Evolutionary conservation across 257 asterid genomes (phyloP).

Genomic region (Ilex aquifolium): DNA sequence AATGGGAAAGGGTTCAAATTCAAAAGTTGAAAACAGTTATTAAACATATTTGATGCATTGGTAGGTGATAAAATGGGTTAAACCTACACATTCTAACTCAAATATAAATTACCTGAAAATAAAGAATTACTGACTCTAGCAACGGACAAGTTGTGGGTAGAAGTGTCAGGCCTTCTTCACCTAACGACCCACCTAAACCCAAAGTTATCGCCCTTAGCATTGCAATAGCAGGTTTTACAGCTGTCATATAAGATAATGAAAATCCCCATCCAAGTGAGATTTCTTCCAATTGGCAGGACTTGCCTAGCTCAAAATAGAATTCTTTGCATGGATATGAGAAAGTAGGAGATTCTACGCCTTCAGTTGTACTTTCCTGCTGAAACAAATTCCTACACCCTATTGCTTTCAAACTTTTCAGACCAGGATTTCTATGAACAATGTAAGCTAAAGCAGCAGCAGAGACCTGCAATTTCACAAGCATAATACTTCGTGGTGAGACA

Average conservation of each 20-base stretch:
- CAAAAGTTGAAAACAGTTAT: no score
- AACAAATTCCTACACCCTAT: slow-evolving; percentile 66
- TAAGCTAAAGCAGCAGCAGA: slow-evolving; percentile 50
- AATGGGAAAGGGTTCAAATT: no score
- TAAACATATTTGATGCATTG: no score
- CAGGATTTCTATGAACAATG: slow-evolving; percentile 47
- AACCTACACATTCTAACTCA: no score
- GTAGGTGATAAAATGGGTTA: no score
- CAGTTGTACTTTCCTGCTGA: slow-evolving; percentile 25
- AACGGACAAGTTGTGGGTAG: slow-evolving; percentile 59
- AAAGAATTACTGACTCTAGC: slow-evolving; percentile 65
- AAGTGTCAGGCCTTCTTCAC: slow-evolving; percentile 61
- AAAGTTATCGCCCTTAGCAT: slow-evolving; percentile 45
- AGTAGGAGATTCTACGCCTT: slow-evolving; percentile 20
- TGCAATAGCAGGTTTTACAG: slow-evolving; percentile 59
- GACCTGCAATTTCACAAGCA: slow-evolving; percentile 45
- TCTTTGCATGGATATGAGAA: slow-evolving; percentile 27
- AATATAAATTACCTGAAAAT: slow-evolving; percentile 59
- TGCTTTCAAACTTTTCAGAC: slow-evolving; percentile 52
- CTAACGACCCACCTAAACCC: slow-evolving; percentile 85
- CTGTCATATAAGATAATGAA: slow-evolving; percentile 48
- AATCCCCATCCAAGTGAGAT: slow-evolving; percentile 89
- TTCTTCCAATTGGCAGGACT: slow-evolving; percentile 60
- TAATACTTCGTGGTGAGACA: slow-evolving; percentile 9
- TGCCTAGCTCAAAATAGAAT: slow-evolving; percentile 46